Evolutionary conservation across 768 basidiomycete genomes (phyloP).

Genomic region (Nidularia sp.): DNA sequence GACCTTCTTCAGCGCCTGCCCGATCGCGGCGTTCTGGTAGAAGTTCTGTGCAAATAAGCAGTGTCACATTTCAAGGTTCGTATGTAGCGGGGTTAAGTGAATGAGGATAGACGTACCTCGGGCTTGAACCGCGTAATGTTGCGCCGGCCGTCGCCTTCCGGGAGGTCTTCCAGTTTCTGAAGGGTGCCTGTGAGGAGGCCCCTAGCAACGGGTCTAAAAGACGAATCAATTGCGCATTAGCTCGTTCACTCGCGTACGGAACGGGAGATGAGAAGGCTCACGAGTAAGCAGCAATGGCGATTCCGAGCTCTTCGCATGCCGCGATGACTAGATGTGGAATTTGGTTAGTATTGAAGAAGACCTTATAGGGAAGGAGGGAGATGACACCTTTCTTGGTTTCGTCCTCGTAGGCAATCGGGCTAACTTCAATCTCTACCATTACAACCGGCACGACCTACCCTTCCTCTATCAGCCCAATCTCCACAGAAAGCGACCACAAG

Average conservation of each 20-base stretch:
- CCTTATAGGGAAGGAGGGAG: not conserved
- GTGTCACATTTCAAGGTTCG: not conserved
- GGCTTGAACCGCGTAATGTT: slow-evolving; percentile 38
- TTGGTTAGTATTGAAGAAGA: not conserved
- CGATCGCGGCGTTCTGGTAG: slow-evolving; percentile 37
- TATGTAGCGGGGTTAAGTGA: not conserved
- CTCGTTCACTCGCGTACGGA: slow-evolving; percentile 15
- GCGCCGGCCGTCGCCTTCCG: slow-evolving; percentile 37
- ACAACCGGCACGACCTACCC: slow-evolving; percentile 52
- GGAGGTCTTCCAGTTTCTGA: too few species aligned
- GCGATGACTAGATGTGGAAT: slow-evolving; percentile 38
- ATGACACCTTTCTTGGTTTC: slow-evolving; percentile 34
- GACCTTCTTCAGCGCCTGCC: slow-evolving; percentile 33
- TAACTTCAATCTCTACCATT: slow-evolving; percentile 65
- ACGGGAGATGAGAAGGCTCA: slow-evolving; percentile 9
- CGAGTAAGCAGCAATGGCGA: slow-evolving; percentile 62
- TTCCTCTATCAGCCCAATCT: not conserved
- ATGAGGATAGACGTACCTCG: slow-evolving; percentile 9
- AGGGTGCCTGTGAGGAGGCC: slow-evolving; percentile 10
- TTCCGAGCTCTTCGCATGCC: slow-evolving; percentile 48
- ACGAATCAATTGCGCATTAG: slow-evolving; percentile 47
- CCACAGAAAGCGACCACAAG: not conserved
- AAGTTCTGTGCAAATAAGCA: slow-evolving; percentile 28
- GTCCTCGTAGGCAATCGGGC: slow-evolving; percentile 54
- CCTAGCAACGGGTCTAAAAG: slow-evolving; percentile 46